A percentile compares a stretch with the other conserved stretches of the same genome.
Conservation (phyloP, 345 rosid species). For the Durio zibethinus region DNA sequence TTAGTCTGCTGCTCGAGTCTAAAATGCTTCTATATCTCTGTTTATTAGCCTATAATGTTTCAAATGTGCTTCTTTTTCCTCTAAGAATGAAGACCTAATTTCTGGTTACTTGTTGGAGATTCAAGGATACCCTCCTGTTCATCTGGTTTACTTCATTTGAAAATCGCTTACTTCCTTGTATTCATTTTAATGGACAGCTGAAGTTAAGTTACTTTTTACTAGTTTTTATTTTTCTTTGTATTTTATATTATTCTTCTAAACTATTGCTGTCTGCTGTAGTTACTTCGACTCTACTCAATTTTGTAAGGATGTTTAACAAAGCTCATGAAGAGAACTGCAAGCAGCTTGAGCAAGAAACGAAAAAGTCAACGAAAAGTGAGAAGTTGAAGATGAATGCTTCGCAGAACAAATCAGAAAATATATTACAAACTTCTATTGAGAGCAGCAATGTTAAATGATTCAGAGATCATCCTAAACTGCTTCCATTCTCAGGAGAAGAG, state of each 20-base stretch:
- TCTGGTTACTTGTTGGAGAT: neutral
- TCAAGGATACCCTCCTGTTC: neutral
- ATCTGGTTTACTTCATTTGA: neutral
- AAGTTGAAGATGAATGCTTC: slow-evolving; percentile 37
- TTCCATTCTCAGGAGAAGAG: neutral
- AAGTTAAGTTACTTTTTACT: neutral
- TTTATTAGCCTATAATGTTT: neutral
- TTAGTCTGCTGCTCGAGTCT: neutral
- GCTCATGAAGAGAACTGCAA: slow-evolving; percentile 79
- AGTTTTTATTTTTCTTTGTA: neutral
- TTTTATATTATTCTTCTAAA: neutral
- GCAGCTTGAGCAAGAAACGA: slow-evolving; percentile 65
- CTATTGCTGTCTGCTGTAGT: slow-evolving; percentile 39
- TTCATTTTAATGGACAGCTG: neutral
- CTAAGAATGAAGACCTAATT: neutral
- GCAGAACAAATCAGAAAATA: slow-evolving; percentile 33
- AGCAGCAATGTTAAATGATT: slow-evolving; percentile 26
- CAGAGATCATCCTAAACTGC: neutral
- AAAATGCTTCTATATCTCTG: neutral
- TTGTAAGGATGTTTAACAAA: slow-evolving; percentile 72
- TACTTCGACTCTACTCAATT: slow-evolving; percentile 67
- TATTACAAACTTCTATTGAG: slow-evolving; percentile 19
- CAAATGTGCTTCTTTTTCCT: neutral
- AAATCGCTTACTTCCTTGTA: neutral
- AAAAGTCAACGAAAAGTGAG: slow-evolving; percentile 49